A percentile compares a stretch with the other conserved stretches of the same genome.
phyloP scores from a whole-genome alignment of 1,284 basidiomycete genomes.

The Ustilago curta region DNA sequence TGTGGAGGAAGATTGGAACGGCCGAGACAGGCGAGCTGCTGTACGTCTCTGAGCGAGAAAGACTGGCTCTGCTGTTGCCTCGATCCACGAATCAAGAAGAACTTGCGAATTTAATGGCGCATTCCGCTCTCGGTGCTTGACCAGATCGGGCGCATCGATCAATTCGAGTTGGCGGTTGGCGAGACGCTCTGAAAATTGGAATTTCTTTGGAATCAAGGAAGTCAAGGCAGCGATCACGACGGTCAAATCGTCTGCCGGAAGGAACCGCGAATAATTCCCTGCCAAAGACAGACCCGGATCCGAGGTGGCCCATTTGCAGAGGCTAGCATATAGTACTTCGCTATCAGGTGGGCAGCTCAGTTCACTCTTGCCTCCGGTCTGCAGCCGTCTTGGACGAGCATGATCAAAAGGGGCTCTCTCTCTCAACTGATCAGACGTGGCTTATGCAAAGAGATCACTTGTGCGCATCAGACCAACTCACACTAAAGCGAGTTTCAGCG shows the following conservation, averaged over 20 bases:
- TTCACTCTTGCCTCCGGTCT: no score
- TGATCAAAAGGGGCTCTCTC: no score
- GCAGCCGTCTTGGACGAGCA: no score
- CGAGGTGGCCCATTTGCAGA: slow-evolving; percentile 6
- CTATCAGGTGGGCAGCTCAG: no score
- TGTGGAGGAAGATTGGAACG: slow-evolving; percentile 38
- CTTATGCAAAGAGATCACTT: not conserved
- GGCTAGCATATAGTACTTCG: no score
- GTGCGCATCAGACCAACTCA: not conserved
- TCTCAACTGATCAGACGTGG: not conserved
- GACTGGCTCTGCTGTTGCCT: slow-evolving; percentile 10
- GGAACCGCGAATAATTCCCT: slow-evolving; percentile 11
- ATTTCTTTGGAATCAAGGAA: no score
- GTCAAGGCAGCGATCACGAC: not conserved
- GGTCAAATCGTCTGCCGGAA: slow-evolving; percentile 18
- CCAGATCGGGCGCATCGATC: slow-evolving; percentile 6
- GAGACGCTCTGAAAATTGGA: no score
- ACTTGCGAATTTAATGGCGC: not conserved
- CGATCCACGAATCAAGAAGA: not conserved
- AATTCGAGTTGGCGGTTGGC: no score
- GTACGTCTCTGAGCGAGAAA: not conserved
- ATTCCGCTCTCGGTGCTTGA: not conserved
- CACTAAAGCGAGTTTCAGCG: not conserved
- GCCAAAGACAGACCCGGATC: slow-evolving; percentile 16
- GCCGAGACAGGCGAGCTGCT: not conserved